Conservation (phyloP, 176 grass and related monocot genomes). For the Chloris gayana region DNA sequence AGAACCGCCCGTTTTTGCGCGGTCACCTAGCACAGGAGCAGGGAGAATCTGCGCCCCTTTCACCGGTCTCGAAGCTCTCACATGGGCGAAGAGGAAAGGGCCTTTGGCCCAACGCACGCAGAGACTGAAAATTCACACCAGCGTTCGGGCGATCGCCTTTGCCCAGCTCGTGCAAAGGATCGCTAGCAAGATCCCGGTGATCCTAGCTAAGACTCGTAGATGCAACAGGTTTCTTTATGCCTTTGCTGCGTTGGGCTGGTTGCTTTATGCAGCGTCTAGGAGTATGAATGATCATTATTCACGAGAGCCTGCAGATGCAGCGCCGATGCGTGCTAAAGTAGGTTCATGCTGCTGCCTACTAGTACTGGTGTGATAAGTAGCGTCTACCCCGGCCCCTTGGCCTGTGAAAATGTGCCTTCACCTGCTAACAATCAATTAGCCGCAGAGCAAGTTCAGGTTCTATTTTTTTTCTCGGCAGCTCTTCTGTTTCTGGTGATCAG, state of each 20-base stretch:
- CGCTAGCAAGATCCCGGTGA: not conserved
- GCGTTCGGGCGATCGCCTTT: not conserved
- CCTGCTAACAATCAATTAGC: not conserved
- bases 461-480: not conserved
- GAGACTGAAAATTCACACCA: not conserved
- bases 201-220: not conserved
- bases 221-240: not conserved
- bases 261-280: not conserved
- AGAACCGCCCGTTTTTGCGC: constrained; percentile 19
- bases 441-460: not conserved
- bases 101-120: not conserved
- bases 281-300: not conserved
- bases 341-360: not conserved
- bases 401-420: constrained; percentile 10
- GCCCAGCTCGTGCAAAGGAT: not conserved
- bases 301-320: constrained; percentile 4
- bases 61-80: constrained; percentile 46
- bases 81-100: constrained; percentile 30
- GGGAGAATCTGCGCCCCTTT: constrained; percentile 48
- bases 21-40: constrained; percentile 40
- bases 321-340: not conserved
- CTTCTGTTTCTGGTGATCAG: not conserved
- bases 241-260: not conserved
- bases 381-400: not conserved
- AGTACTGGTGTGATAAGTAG: not conserved